phyloP scores from a whole-genome alignment of 2,329 filamentous ascomycete species.

The Cordyceps tenuipes region DNA sequence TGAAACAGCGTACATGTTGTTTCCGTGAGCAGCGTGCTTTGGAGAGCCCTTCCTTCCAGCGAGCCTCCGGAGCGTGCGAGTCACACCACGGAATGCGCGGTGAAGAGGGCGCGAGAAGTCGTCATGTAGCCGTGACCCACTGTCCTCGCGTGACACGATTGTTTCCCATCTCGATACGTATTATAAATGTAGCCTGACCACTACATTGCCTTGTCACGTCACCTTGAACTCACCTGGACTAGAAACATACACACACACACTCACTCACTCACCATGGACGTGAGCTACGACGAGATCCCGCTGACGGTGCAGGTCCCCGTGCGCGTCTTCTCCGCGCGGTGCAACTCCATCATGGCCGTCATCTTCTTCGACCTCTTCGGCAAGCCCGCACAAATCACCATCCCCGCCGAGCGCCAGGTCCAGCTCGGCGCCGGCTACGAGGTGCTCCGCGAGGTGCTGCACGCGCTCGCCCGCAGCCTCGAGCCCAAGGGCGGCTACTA shows the following conservation, averaged over 20 bases:
- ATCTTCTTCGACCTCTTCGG: conserved; percentile 1
- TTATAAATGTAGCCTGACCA: no score
- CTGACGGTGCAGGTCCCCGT: neutral
- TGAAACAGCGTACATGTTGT: neutral
- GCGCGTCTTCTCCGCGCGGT: neutral
- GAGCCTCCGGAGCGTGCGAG: neutral
- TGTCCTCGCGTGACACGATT: neutral
- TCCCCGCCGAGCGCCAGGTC: neutral
- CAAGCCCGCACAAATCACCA: neutral
- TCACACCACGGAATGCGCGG: neutral
- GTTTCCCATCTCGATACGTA: no score
- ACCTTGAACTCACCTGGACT: no score
- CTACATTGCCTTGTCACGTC: no score
- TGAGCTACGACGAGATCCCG: neutral
- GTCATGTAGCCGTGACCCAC: neutral
- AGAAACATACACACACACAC: neutral
- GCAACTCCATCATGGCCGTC: neutral
- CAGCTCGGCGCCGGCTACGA: neutral
- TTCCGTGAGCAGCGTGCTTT: neutral
- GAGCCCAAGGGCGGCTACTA: neutral
- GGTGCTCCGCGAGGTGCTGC: neutral
- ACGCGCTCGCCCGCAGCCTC: neutral
- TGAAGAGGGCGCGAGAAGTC: no score
- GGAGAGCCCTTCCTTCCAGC: no score
- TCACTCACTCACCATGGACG: no score